Evolutionary conservation across 2,329 filamentous ascomycete species (phyloP).

Genomic region (Proliferodiscus dingleyae): DNA sequence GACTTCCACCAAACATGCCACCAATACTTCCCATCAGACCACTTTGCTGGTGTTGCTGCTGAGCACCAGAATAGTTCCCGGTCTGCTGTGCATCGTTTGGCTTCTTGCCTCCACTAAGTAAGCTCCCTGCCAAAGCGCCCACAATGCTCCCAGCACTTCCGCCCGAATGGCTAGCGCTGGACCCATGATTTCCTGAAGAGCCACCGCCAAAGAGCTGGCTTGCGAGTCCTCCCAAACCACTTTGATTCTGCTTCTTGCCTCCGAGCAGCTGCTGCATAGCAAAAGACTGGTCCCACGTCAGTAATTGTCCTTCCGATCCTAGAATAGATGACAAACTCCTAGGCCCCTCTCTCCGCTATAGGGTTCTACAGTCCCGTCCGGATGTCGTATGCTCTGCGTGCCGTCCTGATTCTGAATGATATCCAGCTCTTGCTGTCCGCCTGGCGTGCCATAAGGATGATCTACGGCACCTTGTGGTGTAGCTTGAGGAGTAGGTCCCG

Average conservation of each 20-base stretch:
- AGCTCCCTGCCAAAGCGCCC: constrained; percentile 46
- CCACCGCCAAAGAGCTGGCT: constrained; percentile 30
- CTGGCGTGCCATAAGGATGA: constrained; percentile 57
- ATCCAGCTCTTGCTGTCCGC: constrained; percentile 28
- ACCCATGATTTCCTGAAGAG: constrained; percentile 13
- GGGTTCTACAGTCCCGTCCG: constrained; percentile 58
- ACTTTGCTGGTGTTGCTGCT: constrained; percentile 24
- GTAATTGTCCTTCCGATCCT: constrained; percentile 5
- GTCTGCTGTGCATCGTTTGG: constrained; percentile 31
- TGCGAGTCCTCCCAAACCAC: constrained; percentile 34
- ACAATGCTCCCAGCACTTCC: constrained; percentile 31
- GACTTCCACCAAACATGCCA: constrained; percentile 26
- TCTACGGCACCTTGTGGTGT: constrained; percentile 41
- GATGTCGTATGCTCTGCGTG: constrained; percentile 54
- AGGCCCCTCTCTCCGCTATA: constrained; percentile 53
- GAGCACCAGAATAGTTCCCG: constrained; percentile 36
- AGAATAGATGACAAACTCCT: constrained; percentile 48
- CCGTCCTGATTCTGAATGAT: constrained; percentile 60
- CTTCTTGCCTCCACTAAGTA: constrained; percentile 45
- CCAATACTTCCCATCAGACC: constrained; percentile 28
- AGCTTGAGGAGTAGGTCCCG: constrained; percentile 54
- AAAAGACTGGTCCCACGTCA: constrained; percentile 23
- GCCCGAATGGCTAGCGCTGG: constrained; percentile 10
- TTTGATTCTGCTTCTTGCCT: constrained; percentile 23
- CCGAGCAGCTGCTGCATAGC: constrained; percentile 33